phyloP scores from a whole-genome alignment of 2,329 filamentous ascomycete genomes.

The Xylariaceae sp. region DNA sequence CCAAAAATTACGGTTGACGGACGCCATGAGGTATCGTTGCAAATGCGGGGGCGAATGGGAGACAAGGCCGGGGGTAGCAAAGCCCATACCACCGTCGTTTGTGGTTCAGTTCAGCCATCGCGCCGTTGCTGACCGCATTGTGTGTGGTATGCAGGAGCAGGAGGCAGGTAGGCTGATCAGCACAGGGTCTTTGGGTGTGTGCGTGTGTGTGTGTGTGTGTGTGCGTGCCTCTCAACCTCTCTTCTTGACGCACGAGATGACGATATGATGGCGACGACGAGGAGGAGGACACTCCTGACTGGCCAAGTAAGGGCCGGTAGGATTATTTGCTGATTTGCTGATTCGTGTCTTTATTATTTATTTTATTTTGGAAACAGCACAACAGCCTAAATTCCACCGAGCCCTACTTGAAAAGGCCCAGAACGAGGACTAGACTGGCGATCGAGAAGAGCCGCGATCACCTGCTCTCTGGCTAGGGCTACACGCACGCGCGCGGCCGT shows the following conservation, averaged over 20 bases:
- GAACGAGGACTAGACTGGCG: constrained; percentile 18
- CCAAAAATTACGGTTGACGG: constrained; percentile 7
- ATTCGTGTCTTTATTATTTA: too few relatives aligned
- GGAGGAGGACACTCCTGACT: background rate
- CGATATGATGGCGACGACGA: background rate
- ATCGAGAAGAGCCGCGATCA: constrained; percentile 21
- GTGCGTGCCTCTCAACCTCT: too few relatives aligned
- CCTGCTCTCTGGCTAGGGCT: constrained; percentile 14
- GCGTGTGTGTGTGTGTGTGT: too few relatives aligned
- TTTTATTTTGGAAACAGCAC: constrained; percentile 12
- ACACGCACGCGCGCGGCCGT: constrained; percentile 14
- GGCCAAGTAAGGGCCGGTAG: too few relatives aligned
- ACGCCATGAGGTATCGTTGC: constrained; percentile 19
- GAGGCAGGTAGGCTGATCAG: constrained; percentile 1
- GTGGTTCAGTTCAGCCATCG: background rate
- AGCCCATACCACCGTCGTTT: background rate
- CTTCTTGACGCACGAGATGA: background rate
- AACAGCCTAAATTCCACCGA: constrained; percentile 9
- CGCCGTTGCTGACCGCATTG: constrained; percentile 4
- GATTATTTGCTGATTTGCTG: too few relatives aligned
- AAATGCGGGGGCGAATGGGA: constrained; percentile 29
- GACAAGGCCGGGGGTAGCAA: background rate
- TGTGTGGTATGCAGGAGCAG: constrained; percentile 3
- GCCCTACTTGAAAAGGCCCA: constrained; percentile 10
- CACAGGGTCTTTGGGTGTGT: background rate